Conservation (phyloP, 768 basidiomycete species). For the Naganishia vaughanmartiniae region DNA sequence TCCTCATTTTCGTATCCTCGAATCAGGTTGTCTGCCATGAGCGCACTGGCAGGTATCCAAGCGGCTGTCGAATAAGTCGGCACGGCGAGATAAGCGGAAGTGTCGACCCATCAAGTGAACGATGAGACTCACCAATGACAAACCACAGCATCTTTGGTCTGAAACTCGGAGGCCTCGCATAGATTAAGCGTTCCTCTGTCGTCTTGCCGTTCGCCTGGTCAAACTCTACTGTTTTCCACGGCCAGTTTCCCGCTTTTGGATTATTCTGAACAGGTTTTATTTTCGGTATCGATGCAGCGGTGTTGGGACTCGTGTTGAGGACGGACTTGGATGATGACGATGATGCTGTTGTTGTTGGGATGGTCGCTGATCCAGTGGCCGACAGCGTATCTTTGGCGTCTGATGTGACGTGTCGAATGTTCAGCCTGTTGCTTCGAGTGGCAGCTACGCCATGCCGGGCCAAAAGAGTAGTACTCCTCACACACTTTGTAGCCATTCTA, state of each 20-base stretch:
- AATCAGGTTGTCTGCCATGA: slow-evolving; percentile 15
- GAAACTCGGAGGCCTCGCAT: slow-evolving; percentile 25
- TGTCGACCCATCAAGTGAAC: neutral
- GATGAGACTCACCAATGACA: slow-evolving; percentile 23
- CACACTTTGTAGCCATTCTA: neutral
- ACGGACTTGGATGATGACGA: neutral
- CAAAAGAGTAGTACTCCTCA: neutral
- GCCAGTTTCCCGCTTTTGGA: slow-evolving; percentile 24
- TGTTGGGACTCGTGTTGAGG: neutral
- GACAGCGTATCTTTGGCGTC: neutral
- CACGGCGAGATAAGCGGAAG: neutral
- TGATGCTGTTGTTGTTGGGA: neutral
- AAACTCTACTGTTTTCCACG: slow-evolving; percentile 22
- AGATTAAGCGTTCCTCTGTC: slow-evolving; percentile 25
- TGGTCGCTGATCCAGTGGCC: neutral
- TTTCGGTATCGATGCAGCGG: neutral
- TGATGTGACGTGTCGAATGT: neutral
- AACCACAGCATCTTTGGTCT: slow-evolving; percentile 28
- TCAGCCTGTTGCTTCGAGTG: neutral
- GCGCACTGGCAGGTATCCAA: slow-evolving; percentile 18
- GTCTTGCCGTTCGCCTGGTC: slow-evolving; percentile 13
- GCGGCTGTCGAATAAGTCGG: neutral
- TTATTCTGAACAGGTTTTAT: neutral
- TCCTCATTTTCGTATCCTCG: slow-evolving; percentile 22
- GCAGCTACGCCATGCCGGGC: neutral